These are phyloP conservation scores for Sesbania bispinosa DNA, from an alignment of 306 rosid genomes.

Conservation along the genomic window DNA sequence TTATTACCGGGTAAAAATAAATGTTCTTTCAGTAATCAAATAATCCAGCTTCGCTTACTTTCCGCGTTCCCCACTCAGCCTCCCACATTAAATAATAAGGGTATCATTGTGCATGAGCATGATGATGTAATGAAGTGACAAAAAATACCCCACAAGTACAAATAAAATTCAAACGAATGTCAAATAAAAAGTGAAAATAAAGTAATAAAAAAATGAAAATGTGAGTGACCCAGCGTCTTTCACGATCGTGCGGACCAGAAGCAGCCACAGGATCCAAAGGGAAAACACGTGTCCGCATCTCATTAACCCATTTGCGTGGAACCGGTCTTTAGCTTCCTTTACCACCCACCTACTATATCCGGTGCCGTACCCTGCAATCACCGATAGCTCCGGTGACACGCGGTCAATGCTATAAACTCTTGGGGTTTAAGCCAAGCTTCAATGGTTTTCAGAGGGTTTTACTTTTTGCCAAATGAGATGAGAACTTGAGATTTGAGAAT, in stretches of 20 bases:
- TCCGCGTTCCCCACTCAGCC: background rate
- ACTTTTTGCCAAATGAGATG: slow-evolving; percentile 14
- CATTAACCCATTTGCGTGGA: slow-evolving; percentile 41
- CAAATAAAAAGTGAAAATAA: background rate
- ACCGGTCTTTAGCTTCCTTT: slow-evolving; percentile 64
- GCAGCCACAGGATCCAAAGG: slow-evolving; percentile 39
- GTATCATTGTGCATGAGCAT: background rate
- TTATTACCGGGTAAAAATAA: too few species aligned
- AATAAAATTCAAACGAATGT: background rate
- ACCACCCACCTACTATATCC: slow-evolving; percentile 48
- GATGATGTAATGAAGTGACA: background rate
- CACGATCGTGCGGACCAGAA: slow-evolving; percentile 61
- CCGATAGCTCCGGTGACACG: slow-evolving; percentile 57
- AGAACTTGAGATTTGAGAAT: background rate
- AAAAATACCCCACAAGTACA: background rate
- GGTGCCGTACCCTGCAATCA: slow-evolving; percentile 28
- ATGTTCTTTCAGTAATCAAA: background rate
- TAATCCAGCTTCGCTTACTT: background rate
- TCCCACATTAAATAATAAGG: background rate
- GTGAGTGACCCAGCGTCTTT: slow-evolving; percentile 66
- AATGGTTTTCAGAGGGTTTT: slow-evolving; percentile 86
- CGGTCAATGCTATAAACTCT: slow-evolving; percentile 67
- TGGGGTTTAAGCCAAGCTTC: slow-evolving; percentile 77
- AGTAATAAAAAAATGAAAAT: background rate
- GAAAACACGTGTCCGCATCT: slow-evolving; percentile 45